phyloP scores from a whole-genome alignment of 1,284 basidiomycete genomes.

The Trametes polyzona region DNA sequence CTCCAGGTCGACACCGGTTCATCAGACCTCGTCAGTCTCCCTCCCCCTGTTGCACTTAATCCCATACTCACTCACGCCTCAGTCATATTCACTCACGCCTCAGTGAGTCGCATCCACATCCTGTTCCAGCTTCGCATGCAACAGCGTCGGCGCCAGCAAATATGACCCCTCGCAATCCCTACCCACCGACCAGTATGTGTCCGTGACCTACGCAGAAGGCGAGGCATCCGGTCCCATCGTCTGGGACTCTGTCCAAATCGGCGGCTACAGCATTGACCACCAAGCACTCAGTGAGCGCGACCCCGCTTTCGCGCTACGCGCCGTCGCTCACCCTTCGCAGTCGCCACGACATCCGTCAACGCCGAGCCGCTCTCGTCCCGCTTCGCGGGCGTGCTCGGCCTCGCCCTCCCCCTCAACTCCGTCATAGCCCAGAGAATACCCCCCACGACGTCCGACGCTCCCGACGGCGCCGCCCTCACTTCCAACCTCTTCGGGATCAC shows the following conservation, averaged over 20 bases:
- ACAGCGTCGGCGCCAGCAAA: constrained; percentile 42
- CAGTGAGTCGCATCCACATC: constrained; percentile 58
- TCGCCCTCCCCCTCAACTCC: constrained; percentile 70
- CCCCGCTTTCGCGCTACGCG: not conserved
- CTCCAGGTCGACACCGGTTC: constrained; percentile 79
- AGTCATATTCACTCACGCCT: not conserved
- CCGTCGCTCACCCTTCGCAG: constrained; percentile 37
- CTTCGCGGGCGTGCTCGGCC: constrained; percentile 72
- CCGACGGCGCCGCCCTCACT: constrained; percentile 64
- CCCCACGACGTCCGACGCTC: constrained; percentile 47
- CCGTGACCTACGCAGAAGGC: constrained; percentile 63
- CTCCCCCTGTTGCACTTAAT: too few relatives aligned
- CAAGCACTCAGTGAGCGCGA: constrained; percentile 62
- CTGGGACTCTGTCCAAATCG: constrained; percentile 65
- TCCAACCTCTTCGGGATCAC: constrained; percentile 72
- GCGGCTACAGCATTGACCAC: constrained; percentile 57
- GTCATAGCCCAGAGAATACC: constrained; percentile 55
- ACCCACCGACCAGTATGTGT: constrained; percentile 45
- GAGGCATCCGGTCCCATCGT: constrained; percentile 60
- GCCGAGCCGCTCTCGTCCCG: constrained; percentile 55
- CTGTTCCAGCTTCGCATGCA: constrained; percentile 54
- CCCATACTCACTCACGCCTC: too few relatives aligned
- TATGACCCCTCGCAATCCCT: constrained; percentile 57
- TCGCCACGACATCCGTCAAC: constrained; percentile 54
- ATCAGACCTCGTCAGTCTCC: constrained; percentile 64